Conservation (phyloP, 2,329 filamentous ascomycete genomes). For the Albifimbria verrucaria region DNA sequence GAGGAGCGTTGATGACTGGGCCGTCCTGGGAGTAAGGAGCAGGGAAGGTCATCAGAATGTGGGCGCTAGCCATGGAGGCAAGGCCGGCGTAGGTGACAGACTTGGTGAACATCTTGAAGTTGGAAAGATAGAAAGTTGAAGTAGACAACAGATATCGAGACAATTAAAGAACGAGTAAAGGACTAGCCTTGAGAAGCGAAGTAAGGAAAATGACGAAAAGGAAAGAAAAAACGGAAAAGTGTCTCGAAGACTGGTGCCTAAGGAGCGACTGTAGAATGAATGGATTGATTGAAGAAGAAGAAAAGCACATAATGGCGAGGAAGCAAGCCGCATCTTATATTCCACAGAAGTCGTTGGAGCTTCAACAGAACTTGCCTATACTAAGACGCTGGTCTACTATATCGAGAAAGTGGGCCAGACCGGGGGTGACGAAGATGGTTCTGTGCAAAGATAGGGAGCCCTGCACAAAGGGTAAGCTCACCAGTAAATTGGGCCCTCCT, state of each 20-base stretch:
- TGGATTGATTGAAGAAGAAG: not conserved
- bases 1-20: conserved; percentile 61
- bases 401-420: too few species aligned
- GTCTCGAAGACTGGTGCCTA: not conserved
- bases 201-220: not conserved
- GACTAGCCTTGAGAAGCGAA: not conserved
- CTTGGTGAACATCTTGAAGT: conserved; percentile 43
- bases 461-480: too few species aligned
- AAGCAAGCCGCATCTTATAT: not conserved
- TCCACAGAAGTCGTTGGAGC: too few species aligned
- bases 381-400: too few species aligned
- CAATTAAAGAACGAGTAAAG: not conserved
- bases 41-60: conserved; percentile 72
- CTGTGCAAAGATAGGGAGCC: too few species aligned
- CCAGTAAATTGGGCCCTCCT: too few species aligned
- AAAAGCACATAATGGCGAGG: not conserved
- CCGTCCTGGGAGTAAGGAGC: conserved; percentile 50
- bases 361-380: too few species aligned
- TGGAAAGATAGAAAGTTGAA: not conserved
- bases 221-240: not conserved
- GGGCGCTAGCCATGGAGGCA: conserved; percentile 61
- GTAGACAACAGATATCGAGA: not conserved
- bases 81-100: conserved; percentile 43
- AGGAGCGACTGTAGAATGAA: not conserved
- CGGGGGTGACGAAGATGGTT: too few species aligned